These are phyloP conservation scores for Trichoderma polysporum DNA, from an alignment of 2,329 filamentous ascomycete species.

Conservation along the genomic window DNA sequence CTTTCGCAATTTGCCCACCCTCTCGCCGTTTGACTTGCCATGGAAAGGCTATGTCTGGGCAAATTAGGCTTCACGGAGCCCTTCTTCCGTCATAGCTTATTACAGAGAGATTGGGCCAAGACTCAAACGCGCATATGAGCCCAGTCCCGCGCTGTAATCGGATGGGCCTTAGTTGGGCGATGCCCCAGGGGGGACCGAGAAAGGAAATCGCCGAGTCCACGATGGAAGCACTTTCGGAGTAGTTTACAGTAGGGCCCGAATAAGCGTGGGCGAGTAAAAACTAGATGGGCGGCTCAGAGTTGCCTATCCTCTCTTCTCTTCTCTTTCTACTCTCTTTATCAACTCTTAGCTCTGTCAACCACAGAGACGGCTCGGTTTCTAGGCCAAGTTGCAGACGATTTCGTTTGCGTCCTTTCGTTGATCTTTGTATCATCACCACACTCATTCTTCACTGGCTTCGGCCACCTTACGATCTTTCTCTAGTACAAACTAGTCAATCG, in stretches of 20 bases:
- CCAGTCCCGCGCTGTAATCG: not conserved
- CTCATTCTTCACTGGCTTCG: constrained; percentile 29
- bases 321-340: constrained; percentile 24
- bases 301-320: not conserved
- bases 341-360: constrained; percentile 28
- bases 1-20: not conserved
- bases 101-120: constrained; percentile 16
- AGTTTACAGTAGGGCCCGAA: constrained; percentile 4
- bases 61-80: not conserved
- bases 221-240: constrained; percentile 16
- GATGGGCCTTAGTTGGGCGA: constrained; percentile 14
- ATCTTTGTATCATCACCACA: constrained; percentile 29
- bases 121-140: not conserved
- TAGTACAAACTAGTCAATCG: constrained; percentile 13
- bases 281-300: not conserved
- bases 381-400: constrained; percentile 36
- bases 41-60: not conserved
- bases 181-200: constrained; percentile 23
- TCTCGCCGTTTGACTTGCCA: not conserved
- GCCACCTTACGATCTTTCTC: constrained; percentile 37
- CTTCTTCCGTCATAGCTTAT: not conserved
- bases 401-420: constrained; percentile 44
- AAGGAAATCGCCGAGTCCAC: constrained; percentile 28
- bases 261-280: constrained; percentile 21
- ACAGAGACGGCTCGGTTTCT: constrained; percentile 33